A percentile compares a stretch with the other conserved stretches of the same genome.
Evolutionary conservation across 2,329 filamentous ascomycete species (phyloP).

Genomic region (Mycosphaerella arachidis): DNA sequence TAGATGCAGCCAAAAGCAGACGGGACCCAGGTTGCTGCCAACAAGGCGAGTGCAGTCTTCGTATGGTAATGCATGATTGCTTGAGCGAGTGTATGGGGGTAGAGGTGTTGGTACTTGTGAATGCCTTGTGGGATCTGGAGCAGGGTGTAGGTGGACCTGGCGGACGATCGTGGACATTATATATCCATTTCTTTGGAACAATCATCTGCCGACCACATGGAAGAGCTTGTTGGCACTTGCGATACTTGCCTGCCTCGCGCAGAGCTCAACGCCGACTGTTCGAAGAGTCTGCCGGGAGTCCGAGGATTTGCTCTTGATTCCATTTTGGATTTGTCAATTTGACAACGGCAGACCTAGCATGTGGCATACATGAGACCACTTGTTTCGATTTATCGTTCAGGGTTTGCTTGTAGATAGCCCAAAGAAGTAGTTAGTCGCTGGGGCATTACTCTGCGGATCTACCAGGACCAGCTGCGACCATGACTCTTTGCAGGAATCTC

Average conservation of each 20-base stretch:
- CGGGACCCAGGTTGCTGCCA: constrained; percentile 6
- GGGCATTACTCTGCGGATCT: background rate
- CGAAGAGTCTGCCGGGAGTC: background rate
- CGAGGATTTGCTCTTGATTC: background rate
- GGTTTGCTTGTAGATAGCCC: background rate
- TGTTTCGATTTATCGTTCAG: background rate
- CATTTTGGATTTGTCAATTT: background rate
- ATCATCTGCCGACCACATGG: background rate
- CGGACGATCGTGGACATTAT: background rate
- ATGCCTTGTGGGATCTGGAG: background rate
- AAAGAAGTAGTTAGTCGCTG: background rate
- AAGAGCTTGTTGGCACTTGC: background rate
- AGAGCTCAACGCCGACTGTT: background rate
- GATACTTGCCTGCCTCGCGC: background rate
- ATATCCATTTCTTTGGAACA: background rate
- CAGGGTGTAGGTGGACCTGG: background rate
- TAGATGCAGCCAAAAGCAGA: constrained; percentile 11
- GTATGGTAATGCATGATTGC: background rate
- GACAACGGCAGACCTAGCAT: background rate
- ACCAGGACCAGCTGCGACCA: background rate
- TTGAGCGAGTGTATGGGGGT: background rate
- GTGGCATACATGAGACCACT: background rate
- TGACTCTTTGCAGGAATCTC: background rate
- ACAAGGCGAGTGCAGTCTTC: constrained; percentile 1
- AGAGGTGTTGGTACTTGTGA: background rate